These are phyloP conservation scores for Aspergillus chevalieri DNA, from an alignment of 2,329 filamentous ascomycete genomes.

Conservation along the genomic window DNA sequence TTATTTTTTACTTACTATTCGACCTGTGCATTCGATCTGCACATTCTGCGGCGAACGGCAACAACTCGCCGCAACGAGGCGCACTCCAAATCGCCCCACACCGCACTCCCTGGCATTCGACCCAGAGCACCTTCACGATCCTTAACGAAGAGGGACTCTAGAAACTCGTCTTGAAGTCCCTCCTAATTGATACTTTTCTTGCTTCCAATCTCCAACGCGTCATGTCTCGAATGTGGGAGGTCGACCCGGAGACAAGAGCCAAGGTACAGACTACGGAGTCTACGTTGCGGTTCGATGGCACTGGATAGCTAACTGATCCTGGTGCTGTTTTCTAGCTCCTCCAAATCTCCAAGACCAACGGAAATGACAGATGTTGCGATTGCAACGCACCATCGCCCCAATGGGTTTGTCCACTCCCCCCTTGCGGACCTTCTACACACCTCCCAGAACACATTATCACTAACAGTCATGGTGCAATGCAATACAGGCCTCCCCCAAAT, in stretches of 20 bases:
- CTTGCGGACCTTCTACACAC: neutral
- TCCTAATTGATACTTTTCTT: conserved; percentile 3
- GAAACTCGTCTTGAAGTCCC: neutral
- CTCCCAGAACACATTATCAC: neutral
- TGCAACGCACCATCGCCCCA: conserved; percentile 93
- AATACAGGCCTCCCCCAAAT: conserved; percentile 71
- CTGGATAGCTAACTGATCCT: conserved; percentile 6
- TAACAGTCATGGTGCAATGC: neutral
- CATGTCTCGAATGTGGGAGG: conserved; percentile 87
- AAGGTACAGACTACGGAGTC: conserved; percentile 58
- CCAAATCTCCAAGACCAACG: conserved; percentile 81
- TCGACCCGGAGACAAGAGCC: conserved; percentile 92
- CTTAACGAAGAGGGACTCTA: too few relatives aligned
- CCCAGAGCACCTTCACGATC: too few relatives aligned
- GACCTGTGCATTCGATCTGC: too few relatives aligned
- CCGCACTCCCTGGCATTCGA: neutral
- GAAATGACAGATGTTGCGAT: conserved; percentile 89
- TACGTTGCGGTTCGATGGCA: neutral
- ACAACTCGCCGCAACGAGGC: too few relatives aligned
- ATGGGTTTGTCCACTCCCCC: conserved; percentile 62
- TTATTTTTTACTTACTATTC: too few relatives aligned
- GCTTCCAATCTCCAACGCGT: neutral
- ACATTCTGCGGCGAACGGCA: too few relatives aligned
- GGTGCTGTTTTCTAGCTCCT: conserved; percentile 57
- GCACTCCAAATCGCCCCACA: neutral